Conservation (phyloP, 1,284 basidiomycete genomes). For the Rhizoctonia solani region DNA sequence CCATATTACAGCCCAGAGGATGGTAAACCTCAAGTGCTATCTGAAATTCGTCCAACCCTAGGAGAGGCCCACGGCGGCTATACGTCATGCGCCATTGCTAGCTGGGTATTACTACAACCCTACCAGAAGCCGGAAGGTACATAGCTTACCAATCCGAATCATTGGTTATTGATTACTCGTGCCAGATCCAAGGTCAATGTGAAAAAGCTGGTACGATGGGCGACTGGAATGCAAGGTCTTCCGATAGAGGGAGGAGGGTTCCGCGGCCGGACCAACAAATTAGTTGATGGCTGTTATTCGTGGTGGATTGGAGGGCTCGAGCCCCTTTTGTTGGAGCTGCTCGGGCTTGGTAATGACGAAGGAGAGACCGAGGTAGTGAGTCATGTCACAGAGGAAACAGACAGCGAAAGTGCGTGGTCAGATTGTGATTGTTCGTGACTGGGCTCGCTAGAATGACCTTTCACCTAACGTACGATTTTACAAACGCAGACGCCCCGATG, state of each 20-base stretch:
- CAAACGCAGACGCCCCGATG: slow-evolving; percentile 16
- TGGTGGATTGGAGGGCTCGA: slow-evolving; percentile 99
- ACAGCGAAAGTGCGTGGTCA: slow-evolving; percentile 56
- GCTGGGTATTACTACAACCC: slow-evolving; percentile 77
- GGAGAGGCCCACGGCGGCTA: slow-evolving; percentile 99
- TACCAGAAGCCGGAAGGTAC: slow-evolving; percentile 42
- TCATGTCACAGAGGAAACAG: slow-evolving; percentile 36
- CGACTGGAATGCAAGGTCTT: slow-evolving; percentile 82
- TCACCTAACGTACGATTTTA: slow-evolving; percentile 52
- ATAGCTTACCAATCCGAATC: background rate
- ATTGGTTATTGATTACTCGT: slow-evolving; percentile 3
- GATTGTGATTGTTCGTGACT: slow-evolving; percentile 62
- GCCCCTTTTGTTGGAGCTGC: slow-evolving; percentile 69
- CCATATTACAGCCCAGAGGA: slow-evolving; percentile 55
- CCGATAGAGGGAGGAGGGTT: slow-evolving; percentile 91
- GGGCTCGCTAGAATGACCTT: slow-evolving; percentile 50
- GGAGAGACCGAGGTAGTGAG: slow-evolving; percentile 39
- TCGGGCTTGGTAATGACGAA: slow-evolving; percentile 49
- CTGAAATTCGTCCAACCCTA: slow-evolving; percentile 58
- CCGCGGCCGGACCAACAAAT: slow-evolving; percentile 92
- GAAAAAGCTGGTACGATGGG: slow-evolving; percentile 75
- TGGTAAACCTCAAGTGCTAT: slow-evolving; percentile 4
- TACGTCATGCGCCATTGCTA: slow-evolving; percentile 88
- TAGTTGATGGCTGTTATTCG: slow-evolving; percentile 98
- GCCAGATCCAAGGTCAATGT: slow-evolving; percentile 59